A percentile compares a stretch with the other conserved stretches of the same genome.
These are phyloP conservation scores for Fusarium siculi DNA, from an alignment of 2,329 filamentous ascomycete genomes.

Conservation along the genomic window DNA sequence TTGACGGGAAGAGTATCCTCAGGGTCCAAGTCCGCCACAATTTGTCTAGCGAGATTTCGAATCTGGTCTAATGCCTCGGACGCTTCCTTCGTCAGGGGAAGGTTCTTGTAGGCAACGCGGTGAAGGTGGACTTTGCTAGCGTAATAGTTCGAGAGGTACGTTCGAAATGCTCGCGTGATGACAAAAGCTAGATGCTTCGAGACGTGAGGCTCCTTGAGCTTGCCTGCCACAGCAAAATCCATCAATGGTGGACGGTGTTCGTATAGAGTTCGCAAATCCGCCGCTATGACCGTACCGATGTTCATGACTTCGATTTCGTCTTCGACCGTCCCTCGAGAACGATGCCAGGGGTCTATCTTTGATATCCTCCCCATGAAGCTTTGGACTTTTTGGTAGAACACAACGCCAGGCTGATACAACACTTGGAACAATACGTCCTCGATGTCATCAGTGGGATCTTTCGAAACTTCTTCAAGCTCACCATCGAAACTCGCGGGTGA, in stretches of 20 bases:
- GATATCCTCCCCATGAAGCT: constrained; percentile 67
- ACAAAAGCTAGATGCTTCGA: constrained; percentile 60
- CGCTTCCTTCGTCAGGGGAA: constrained; percentile 63
- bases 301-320: constrained; percentile 69
- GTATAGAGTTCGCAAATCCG: constrained; percentile 62
- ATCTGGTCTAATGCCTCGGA: constrained; percentile 60
- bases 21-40: constrained; percentile 52
- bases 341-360: constrained; percentile 66
- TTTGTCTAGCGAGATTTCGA: constrained; percentile 57
- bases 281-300: constrained; percentile 60
- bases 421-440: constrained; percentile 65
- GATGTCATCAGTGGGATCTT: constrained; percentile 49
- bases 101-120: constrained; percentile 64
- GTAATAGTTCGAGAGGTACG: constrained; percentile 66
- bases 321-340: constrained; percentile 64
- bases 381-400: constrained; percentile 68
- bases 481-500: constrained; percentile 53
- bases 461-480: constrained; percentile 40
- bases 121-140: constrained; percentile 67
- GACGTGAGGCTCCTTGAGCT: constrained; percentile 59
- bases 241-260: constrained; percentile 63
- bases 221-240: constrained; percentile 65
- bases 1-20: constrained; percentile 63
- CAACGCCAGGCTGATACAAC: constrained; percentile 64
- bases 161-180: constrained; percentile 64